These are phyloP conservation scores for Fistulinella prunicolor DNA, from an alignment of 768 basidiomycete genomes.

Conservation along the genomic window DNA sequence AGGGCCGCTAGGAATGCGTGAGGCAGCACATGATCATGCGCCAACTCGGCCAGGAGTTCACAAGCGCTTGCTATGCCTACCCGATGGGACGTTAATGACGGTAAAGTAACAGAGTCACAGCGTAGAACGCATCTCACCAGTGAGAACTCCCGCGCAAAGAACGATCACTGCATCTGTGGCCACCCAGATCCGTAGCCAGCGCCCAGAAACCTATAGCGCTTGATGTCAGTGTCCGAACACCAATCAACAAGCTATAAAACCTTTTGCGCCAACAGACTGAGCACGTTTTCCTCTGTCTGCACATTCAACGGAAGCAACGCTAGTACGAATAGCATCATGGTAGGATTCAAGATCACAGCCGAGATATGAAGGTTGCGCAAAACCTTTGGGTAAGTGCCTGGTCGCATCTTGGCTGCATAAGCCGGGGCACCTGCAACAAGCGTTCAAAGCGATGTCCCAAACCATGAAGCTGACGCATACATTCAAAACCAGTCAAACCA, in stretches of 20 bases:
- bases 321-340: slow-evolving; percentile 57
- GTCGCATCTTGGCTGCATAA: slow-evolving; percentile 60
- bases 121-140: slow-evolving; percentile 39
- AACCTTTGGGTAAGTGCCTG: slow-evolving; percentile 53
- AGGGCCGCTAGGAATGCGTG: slow-evolving; percentile 45
- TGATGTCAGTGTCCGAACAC: not conserved
- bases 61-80: slow-evolving; percentile 56
- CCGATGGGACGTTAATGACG: slow-evolving; percentile 2
- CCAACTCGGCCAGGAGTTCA: slow-evolving; percentile 55
- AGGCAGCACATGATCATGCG: slow-evolving; percentile 61
- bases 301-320: slow-evolving; percentile 54
- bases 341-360: slow-evolving; percentile 52
- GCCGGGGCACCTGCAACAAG: slow-evolving; percentile 50
- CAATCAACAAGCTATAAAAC: slow-evolving; percentile 30
- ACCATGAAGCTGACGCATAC: too few relatives aligned
- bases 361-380: slow-evolving; percentile 64
- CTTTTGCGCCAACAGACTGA: slow-evolving; percentile 59
- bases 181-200: slow-evolving; percentile 60
- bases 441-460: not conserved
- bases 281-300: slow-evolving; percentile 54
- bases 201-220: slow-evolving; percentile 47
- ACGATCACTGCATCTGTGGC: slow-evolving; percentile 70
- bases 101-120: not conserved
- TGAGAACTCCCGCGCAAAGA: slow-evolving; percentile 67
- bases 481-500: slow-evolving; percentile 71